Conservation (phyloP, 1,284 basidiomycete species). For the Microstroma glucosiphilum region DNA sequence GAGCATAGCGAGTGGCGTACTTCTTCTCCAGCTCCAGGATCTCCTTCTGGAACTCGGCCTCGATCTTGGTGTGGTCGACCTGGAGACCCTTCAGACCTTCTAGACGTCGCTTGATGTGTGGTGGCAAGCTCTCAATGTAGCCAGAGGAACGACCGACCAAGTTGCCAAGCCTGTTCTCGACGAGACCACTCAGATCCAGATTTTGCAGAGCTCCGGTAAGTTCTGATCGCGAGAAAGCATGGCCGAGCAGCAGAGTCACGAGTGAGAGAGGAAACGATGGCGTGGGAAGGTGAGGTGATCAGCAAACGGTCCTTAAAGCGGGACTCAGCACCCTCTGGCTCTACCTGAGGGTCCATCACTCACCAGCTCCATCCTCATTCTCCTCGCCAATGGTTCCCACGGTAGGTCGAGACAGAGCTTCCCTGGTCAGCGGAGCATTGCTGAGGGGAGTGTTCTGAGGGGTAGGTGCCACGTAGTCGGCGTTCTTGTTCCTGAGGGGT, state of each 20-base stretch:
- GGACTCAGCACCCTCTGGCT: not conserved
- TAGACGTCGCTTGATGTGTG: conserved; percentile 73
- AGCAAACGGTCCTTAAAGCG: not conserved
- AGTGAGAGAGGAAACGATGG: not conserved
- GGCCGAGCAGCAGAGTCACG: not conserved
- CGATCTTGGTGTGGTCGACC: conserved; percentile 83
- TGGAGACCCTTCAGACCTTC: conserved; percentile 93
- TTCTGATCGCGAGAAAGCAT: too few relatives aligned
- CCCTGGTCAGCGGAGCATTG: conserved; percentile 64
- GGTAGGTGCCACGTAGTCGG: conserved; percentile 60
- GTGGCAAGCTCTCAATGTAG: conserved; percentile 78
- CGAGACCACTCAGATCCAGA: conserved; percentile 50
- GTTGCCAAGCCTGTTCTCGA: conserved; percentile 57
- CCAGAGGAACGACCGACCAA: conserved; percentile 75
- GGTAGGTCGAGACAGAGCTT: conserved; percentile 60
- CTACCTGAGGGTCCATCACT: not conserved
- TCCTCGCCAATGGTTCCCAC: conserved; percentile 49
- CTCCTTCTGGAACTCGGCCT: conserved; percentile 93
- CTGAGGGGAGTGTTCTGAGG: conserved; percentile 74
- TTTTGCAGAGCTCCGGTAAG: conserved; percentile 30
- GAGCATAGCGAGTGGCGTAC: conserved; percentile 78
- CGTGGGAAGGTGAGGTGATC: too few relatives aligned
- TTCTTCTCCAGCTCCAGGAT: conserved; percentile 95
- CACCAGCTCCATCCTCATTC: conserved; percentile 26
- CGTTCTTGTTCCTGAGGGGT: conserved; percentile 22